phyloP scores from a whole-genome alignment of 495 filamentous ascomycete species.

The Evansstolkia leycettana region DNA sequence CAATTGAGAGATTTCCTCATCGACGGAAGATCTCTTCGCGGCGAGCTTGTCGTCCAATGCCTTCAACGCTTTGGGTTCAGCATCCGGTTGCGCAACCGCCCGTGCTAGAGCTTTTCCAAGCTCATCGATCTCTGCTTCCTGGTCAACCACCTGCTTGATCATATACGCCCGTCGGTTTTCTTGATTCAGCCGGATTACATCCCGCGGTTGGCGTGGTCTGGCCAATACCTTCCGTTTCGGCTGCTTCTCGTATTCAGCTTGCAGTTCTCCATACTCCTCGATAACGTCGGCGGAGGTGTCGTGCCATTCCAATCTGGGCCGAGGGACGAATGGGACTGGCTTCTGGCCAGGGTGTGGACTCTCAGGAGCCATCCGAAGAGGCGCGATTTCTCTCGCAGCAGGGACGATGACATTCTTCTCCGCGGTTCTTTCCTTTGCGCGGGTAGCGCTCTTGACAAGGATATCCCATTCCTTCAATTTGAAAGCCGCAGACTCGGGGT shows the following conservation, averaged over 20 bases:
- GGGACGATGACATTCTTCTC: conserved; percentile 25
- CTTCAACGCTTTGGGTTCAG: conserved; percentile 19
- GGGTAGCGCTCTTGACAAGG: conserved; percentile 16
- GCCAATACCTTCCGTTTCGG: conserved; percentile 2
- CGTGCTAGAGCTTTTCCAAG: conserved; percentile 16
- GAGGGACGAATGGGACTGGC: conserved; percentile 10
- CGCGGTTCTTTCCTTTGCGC: conserved; percentile 22
- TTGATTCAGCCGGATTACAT: conserved; percentile 18
- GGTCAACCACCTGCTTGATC: conserved; percentile 15
- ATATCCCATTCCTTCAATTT: conserved; percentile 17
- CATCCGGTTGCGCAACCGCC: conserved; percentile 17
- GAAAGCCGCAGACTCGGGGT: not conserved
- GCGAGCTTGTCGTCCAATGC: conserved; percentile 12
- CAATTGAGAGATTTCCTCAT: conserved; percentile 3
- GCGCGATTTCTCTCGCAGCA: conserved; percentile 16
- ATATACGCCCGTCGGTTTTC: conserved; percentile 15
- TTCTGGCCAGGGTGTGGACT: conserved; percentile 5
- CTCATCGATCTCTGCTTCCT: conserved; percentile 15
- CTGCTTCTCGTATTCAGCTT: not conserved
- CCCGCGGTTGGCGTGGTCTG: conserved; percentile 4
- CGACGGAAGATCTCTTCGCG: conserved; percentile 1
- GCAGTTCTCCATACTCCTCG: conserved; percentile 1
- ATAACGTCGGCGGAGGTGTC: conserved; percentile 5
- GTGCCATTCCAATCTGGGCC: conserved; percentile 11
- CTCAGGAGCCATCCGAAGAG: conserved; percentile 13